Base-by-base conservation (phyloP, 345 rosid genomes). In the Chamaenerion angustifolium region DNA sequence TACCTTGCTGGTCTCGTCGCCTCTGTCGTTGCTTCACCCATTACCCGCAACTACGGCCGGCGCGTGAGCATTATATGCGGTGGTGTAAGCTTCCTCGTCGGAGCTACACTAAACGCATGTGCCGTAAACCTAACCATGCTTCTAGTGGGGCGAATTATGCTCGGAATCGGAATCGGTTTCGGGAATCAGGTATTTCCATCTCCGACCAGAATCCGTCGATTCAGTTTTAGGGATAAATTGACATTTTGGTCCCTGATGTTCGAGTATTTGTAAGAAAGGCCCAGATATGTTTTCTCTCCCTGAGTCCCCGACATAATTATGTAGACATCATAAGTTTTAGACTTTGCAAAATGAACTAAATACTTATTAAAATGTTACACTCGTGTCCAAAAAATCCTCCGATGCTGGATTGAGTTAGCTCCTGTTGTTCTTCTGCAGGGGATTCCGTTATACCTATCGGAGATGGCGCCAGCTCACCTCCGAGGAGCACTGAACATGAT, bases 141-240 rank as follows among this genome's bases (percentile, higher is more conserved):
- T 48, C 79, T 92, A 11, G 3, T 71, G 2, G 96, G 98, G 19
- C 56, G 96, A 35, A 82, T 92, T 65, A 72, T 92, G 84, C 89
- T 92, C 16, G 95, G 98, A 3, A 13, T 87, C 52, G 96, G 98
- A 56, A 92, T 92, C 56, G 96, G 98, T 40, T 84, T 92, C n/a
- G 96, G 96, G 43, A 92, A 92, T 66, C 96, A 92, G 89, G 97
- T 85, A 61, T 45, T 35, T 31, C 10, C 27, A 23, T 23, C 27
- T 23, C 27, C 27, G 27, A 31, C 10, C 37, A 31, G 37, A 31
- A 31, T 31, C 37, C 37, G 37, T 31, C 37, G 37, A 31, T 31
- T 21, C 25, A 21, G 25, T 21, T 21, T 21, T 1, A 4, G 4
- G 25, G 25, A 21, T 21, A 2, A 21, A 21, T 21, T 21, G 25